These are phyloP conservation scores for Huiozyma naganishii DNA, from an alignment of 805 yeast species.

Conservation along the genomic window DNA sequence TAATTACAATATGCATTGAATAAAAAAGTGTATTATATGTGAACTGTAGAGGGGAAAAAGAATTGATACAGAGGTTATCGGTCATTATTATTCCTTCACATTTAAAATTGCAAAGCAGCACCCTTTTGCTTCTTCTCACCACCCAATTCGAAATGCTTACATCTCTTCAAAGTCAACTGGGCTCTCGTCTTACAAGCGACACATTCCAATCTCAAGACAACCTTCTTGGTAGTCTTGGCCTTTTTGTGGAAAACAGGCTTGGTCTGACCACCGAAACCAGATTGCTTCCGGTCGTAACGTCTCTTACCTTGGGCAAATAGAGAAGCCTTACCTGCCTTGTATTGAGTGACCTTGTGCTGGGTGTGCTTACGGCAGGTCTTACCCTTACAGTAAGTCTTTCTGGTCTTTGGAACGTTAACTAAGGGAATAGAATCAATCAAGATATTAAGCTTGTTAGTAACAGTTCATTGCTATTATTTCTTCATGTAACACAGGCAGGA, in stretches of 20 bases:
- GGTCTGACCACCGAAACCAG: slow-evolving; percentile 99
- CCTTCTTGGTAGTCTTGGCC: slow-evolving; percentile 99
- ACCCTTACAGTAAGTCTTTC: slow-evolving; percentile 99
- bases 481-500: too few species aligned
- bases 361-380: slow-evolving; percentile 98
- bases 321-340: slow-evolving; percentile 99
- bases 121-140: slow-evolving; percentile 99
- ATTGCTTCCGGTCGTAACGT: slow-evolving; percentile 99
- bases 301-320: slow-evolving; percentile 99
- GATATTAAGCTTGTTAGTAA: too few species aligned
- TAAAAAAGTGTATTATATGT: not conserved
- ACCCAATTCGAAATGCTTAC: slow-evolving; percentile 99
- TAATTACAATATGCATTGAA: not conserved
- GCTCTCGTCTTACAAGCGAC: slow-evolving; percentile 97
- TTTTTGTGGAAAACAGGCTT: slow-evolving; percentile 99
- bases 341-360: slow-evolving; percentile 99
- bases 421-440: slow-evolving; percentile 8
- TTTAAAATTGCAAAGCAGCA: slow-evolving; percentile 97
- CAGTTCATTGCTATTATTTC: too few species aligned
- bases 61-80: not conserved
- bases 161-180: slow-evolving; percentile 96
- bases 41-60: too few species aligned
- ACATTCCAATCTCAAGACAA: slow-evolving; percentile 98
- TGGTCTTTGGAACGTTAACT: slow-evolving; percentile 99
- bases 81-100: not conserved